Base-by-base conservation (phyloP, 2,329 filamentous ascomycete genomes). In the Aspergillus amoenus region DNA sequence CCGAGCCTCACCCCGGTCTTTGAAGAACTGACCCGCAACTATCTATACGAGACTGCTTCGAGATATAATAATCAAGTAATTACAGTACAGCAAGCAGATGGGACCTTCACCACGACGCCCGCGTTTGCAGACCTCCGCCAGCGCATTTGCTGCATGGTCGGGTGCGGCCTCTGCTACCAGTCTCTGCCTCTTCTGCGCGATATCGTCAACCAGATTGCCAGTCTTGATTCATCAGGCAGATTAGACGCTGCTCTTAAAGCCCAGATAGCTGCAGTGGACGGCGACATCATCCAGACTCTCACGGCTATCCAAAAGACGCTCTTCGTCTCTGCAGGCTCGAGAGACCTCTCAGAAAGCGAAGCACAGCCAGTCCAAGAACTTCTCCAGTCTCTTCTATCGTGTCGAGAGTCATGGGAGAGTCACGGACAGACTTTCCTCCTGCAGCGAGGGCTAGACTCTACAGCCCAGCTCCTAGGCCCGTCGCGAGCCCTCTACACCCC, bases 101-200 rank as follows among this genome's bases (percentile, higher is more conserved):
- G n/a, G 2, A 11, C 27, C n/a, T 15, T 37, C 7, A 12, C n/a
- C 11, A 15, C 41, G 3, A 24, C 32, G 11, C n/a, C 21, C 1
- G 27, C 34, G 12, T 42, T 52, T 11, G 39, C 12, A 15, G 15
- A 13, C 27, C 13, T 52, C 5, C 37, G 24, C 8, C 22, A 18
- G 15, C 37, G 50, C 17, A 44, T 52, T 6, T 37, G 41, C 40
- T 52, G 50, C n/a, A 52, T 45, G 40, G 32, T 52, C 6, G 50
- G 50, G 11, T 52, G 50, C 21, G 50, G 50, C 9, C n/a, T 52
- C 17, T 52, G 50, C 39, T 52, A 43, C 21, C 15, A 52, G 24
- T 40, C 39, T 7, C n/a, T 44, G 8, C 39, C 50, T 15, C 15
- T 52, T 5, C 15, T 52, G 3, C 11, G 18, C 7, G 12, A 43